These are phyloP conservation scores for Fragaria vesca DNA, from an alignment of 306 rosid genomes.

Conservation along the genomic window DNA sequence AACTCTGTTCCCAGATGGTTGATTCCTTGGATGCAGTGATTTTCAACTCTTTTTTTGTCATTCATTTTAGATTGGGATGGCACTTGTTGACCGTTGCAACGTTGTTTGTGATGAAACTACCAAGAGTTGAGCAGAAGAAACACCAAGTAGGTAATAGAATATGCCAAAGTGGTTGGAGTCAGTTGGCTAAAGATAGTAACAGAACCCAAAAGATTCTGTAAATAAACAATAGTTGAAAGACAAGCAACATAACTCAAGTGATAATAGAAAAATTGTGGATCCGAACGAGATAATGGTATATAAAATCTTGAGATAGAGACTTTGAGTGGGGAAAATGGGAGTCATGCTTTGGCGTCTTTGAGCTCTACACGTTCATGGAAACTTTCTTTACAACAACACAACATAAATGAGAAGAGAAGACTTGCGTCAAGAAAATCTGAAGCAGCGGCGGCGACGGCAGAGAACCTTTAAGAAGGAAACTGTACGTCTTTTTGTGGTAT, in stretches of 20 bases:
- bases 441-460: not conserved
- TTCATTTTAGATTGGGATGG: not conserved
- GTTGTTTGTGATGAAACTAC: not conserved
- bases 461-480: not conserved
- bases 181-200: constrained; percentile 8
- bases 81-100: not conserved
- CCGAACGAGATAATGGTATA: not conserved
- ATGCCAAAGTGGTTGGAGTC: constrained; percentile 9
- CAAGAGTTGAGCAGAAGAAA: not conserved
- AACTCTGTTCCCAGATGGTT: not conserved
- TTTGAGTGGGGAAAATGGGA: not conserved
- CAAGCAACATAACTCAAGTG: constrained; percentile 4
- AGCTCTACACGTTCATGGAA: not conserved
- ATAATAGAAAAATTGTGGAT: not conserved
- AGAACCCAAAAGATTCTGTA: constrained; percentile 7
- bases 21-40: not conserved
- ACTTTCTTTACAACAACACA: not conserved
- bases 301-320: not conserved
- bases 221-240: constrained; percentile 2
- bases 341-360: constrained; percentile 7
- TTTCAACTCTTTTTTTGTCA: not conserved
- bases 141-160: constrained; percentile 7
- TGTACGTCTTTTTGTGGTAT: not conserved
- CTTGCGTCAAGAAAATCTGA: not conserved
- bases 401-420: not conserved